phyloP scores from a whole-genome alignment of 495 filamentous ascomycete genomes.

The Aspergillus baeticus region DNA sequence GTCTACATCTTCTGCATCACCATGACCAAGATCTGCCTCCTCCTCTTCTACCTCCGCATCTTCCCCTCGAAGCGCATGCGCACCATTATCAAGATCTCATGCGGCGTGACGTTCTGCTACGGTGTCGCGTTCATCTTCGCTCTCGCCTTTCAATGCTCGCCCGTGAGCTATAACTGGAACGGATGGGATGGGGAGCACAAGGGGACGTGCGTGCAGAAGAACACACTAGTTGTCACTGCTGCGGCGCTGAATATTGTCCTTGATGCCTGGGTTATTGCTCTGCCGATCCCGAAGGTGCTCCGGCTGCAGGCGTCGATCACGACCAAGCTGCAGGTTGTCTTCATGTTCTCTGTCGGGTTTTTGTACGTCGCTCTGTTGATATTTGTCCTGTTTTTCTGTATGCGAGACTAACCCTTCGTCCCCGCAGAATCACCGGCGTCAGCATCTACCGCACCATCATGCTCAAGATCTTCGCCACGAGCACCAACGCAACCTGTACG shows the following conservation, averaged over 20 bases:
- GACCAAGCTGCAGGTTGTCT: background rate
- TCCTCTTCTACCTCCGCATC: background rate
- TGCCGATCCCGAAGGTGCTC: background rate
- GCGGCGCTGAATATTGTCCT: background rate
- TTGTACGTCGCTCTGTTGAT: background rate
- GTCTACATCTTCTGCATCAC: too few relatives aligned
- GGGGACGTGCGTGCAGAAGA: background rate
- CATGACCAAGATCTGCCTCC: background rate
- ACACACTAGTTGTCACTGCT: background rate
- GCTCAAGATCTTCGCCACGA: background rate
- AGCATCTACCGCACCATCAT: background rate
- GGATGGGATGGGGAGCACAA: constrained; percentile 1
- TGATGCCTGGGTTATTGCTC: background rate
- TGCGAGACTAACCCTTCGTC: background rate
- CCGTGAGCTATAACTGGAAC: background rate
- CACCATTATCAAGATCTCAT: too few relatives aligned
- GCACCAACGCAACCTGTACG: background rate
- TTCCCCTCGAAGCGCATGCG: too few relatives aligned
- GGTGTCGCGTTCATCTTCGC: background rate
- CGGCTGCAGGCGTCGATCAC: background rate
- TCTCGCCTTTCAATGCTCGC: background rate
- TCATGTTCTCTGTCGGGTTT: background rate
- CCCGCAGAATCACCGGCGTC: background rate
- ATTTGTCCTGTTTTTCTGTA: too few relatives aligned
- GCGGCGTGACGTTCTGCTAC: background rate